phyloP scores from a whole-genome alignment of 768 basidiomycete species.

The Mycena galopus region DNA sequence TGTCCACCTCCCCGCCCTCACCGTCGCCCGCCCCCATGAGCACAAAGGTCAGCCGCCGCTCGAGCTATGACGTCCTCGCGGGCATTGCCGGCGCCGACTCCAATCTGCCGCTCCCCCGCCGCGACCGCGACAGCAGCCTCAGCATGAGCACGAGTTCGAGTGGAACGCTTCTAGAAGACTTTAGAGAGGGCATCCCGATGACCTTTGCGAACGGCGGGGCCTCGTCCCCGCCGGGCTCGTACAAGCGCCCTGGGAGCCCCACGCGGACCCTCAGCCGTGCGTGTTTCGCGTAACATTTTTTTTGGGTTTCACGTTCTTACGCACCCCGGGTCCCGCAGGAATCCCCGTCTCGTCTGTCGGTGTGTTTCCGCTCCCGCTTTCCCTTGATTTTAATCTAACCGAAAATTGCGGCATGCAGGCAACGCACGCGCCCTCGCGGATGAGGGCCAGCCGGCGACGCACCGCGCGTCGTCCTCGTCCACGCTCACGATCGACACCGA shows the following conservation, averaged over 20 bases:
- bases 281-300: slow-evolving; percentile 47
- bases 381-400: slow-evolving; percentile 33
- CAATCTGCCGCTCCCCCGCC: slow-evolving; percentile 75
- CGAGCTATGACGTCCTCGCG: slow-evolving; percentile 80
- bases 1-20: slow-evolving; percentile 39
- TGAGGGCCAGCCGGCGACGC: slow-evolving; percentile 64
- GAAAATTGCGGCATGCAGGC: slow-evolving; percentile 64
- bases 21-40: slow-evolving; percentile 48
- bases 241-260: slow-evolving; percentile 76
- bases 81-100: slow-evolving; percentile 79
- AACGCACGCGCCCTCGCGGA: slow-evolving; percentile 89
- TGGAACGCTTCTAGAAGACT: slow-evolving; percentile 65
- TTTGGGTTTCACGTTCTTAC: slow-evolving; percentile 32
- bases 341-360: slow-evolving; percentile 86
- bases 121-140: slow-evolving; percentile 56
- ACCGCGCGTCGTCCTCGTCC: slow-evolving; percentile 43
- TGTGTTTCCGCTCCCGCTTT: too few relatives aligned
- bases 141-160: too few relatives aligned
- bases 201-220: slow-evolving; percentile 56
- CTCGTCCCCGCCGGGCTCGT: slow-evolving; percentile 49
- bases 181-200: slow-evolving; percentile 81
- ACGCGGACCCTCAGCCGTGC: slow-evolving; percentile 84
- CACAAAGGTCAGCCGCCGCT: slow-evolving; percentile 69
- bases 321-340: slow-evolving; percentile 60
- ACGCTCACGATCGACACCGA: slow-evolving; percentile 53